Evolutionary conservation across 2,329 filamentous ascomycete species (phyloP).

Genomic region (Cladosporium sp.): DNA sequence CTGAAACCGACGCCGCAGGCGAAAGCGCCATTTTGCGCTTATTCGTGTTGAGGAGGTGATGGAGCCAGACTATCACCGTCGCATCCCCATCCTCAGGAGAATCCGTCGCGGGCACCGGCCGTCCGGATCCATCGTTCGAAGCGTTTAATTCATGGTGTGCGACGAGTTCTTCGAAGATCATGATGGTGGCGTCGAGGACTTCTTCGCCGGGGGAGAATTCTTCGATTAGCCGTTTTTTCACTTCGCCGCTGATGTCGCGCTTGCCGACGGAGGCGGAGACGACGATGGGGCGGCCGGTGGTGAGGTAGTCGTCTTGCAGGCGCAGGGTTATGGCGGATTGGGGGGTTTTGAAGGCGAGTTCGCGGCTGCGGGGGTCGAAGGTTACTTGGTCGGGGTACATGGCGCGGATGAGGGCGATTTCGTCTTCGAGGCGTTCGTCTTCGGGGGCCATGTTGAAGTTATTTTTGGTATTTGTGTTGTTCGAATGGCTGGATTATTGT

Average conservation of each 20-base stretch:
- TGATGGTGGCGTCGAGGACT: slow-evolving; percentile 44
- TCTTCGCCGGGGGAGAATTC: slow-evolving; percentile 40
- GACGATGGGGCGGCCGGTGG: slow-evolving; percentile 40
- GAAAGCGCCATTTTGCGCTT: slow-evolving; percentile 48
- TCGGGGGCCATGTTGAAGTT: background rate
- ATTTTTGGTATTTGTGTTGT: background rate
- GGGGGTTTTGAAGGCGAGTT: slow-evolving; percentile 39
- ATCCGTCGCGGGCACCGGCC: background rate
- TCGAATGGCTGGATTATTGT: background rate
- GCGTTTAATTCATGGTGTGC: slow-evolving; percentile 17
- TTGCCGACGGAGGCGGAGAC: slow-evolving; percentile 40
- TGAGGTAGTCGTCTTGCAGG: slow-evolving; percentile 42
- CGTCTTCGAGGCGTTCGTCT: slow-evolving; percentile 23
- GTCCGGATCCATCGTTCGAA: background rate
- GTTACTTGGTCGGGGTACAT: slow-evolving; percentile 47
- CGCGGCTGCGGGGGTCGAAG: slow-evolving; percentile 37
- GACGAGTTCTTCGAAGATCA: slow-evolving; percentile 39
- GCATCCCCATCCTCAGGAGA: slow-evolving; percentile 23
- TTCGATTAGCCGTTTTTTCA: slow-evolving; percentile 23
- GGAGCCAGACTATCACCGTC: slow-evolving; percentile 48
- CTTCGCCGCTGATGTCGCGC: slow-evolving; percentile 37
- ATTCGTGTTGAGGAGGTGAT: slow-evolving; percentile 48
- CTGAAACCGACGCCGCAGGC: slow-evolving; percentile 37
- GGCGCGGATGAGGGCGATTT: slow-evolving; percentile 45
- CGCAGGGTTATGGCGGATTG: slow-evolving; percentile 38